Base-by-base conservation (phyloP, 257 asterid species). In the Anisodus tanguticus region DNA sequence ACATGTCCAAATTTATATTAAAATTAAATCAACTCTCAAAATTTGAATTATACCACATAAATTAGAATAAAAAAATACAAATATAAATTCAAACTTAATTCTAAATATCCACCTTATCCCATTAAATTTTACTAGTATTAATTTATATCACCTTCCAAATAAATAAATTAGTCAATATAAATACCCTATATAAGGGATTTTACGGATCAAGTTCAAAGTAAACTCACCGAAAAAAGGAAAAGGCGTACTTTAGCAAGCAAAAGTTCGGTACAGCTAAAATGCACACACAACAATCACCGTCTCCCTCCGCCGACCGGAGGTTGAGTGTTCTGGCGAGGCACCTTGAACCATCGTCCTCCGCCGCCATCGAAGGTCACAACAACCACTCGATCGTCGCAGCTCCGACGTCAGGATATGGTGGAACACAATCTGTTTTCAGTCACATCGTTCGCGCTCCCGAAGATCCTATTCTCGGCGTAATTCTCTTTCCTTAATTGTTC, bases 381-480 rank as follows among this genome's bases (percentile, higher is more conserved):
- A 15, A 79, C 64, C 85, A 43, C 57, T 57, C 86, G 37, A 79
- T 92, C 85, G 82, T 90, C 83, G 91, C 91, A 87, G 89, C 93
- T 19, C 97, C 97, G 1, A 95, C 97, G 31, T 89, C 98, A 1
- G 91, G 87, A 80, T 62, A 51, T 31, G 64, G 31, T 31, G 89
- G 80, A 13, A 81, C 83, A 58, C 63, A 10, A 80, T 93, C 97
- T 26, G 97, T 94, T 67, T 94, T 93, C 69, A 83, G 89, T 84
- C 95, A 94, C 79, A 84, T 95, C 85, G 93, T 89, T 89, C 97
- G 88, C 80, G 99, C 91, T 7, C 97, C 99, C 8, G 98, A 97
- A 87, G 99, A 97, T 93, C 95, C 98, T 17, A 97, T 97, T 87
- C 99, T 97, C 87, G 99, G 98, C 83, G 98, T 94, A 94, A 81